A percentile compares a stretch with the other conserved stretches of the same genome.
These are phyloP conservation scores for Pholiota adiposa DNA, from an alignment of 1,284 basidiomycete species.

Conservation along the genomic window DNA sequence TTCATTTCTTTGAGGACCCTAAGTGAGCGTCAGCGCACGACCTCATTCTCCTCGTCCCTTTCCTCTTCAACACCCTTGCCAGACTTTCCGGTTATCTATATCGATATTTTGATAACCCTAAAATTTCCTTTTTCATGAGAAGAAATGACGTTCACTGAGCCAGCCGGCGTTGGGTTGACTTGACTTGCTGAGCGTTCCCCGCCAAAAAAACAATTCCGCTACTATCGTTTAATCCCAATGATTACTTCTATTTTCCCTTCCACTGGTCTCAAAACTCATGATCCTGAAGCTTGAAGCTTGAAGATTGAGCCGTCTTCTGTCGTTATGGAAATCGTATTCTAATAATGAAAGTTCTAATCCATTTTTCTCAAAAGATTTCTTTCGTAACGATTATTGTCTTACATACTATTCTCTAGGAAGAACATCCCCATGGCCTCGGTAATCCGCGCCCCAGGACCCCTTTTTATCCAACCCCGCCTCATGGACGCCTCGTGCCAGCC, in stretches of 20 bases:
- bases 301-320: not conserved
- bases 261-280: no score
- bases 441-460: constrained; percentile 4
- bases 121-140: not conserved
- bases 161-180: not conserved
- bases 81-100: not conserved
- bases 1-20: not conserved
- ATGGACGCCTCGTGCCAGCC: constrained; percentile 10
- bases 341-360: not conserved
- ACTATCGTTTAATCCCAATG: not conserved
- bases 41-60: not conserved
- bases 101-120: constrained; percentile 1
- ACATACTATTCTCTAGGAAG: not conserved
- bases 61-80: not conserved
- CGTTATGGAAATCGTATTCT: not conserved
- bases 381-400: not conserved
- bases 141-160: not conserved
- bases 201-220: no score
- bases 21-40: not conserved
- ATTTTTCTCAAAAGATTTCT: not conserved
- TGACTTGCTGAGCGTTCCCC: not conserved
- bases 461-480: constrained; percentile 8
- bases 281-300: not conserved
- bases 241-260: not conserved
- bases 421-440: not conserved